Evolutionary conservation across 768 basidiomycete genomes (phyloP), one percentile per base, ranked within the genome.

Genomic region (Collybia sordida): DNA sequence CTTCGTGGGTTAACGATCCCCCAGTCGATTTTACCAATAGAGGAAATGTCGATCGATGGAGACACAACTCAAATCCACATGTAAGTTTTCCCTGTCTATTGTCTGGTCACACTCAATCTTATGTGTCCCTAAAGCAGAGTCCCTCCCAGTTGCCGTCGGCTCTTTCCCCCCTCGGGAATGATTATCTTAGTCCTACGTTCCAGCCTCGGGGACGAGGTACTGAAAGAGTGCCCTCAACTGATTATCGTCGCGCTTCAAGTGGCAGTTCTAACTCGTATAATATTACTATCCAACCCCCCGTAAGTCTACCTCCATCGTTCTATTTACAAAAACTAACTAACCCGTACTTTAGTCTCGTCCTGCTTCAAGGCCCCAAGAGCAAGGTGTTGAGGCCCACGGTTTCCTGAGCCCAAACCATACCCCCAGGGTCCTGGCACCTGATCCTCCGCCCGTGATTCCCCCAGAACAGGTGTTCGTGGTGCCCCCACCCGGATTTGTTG

Each of bases 221-320:
- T 21, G 19, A 50, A 17, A 27, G 44, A 19, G 8, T 34, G n/a
- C 18, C 41, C 5, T 42, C 43, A 11, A 45, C 47, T 27, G 48
- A 52, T 11, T 36, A 44, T 7, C 47, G 53, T 2, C 54, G 53
- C 23, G 45, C 43, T 21, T 47, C 53, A 17, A 54, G 53, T 24
- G 41, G 40, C 4, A 44, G 49, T 28, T 49, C 43, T 7, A 54
- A 54, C 12, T 51, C 51, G 1, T 45, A 57, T 7, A 12, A 18
- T 8, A 57, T 59, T 14, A 46, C 28, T 6, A 45, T 59, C 11
- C 40, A 49, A 44, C 51, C 56, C 44, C 59, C 59, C 11, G 58
- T 53, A 42, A 24, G 53, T 50, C 14, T 14, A 11, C 36, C n/a
- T 22, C 34, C 8, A 19, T 14, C 18, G 19, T n/a, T 18, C 8